Evolutionary conservation across 2,329 filamentous ascomycete species (phyloP).

Genomic region (Drechslerella stenobrocha): DNA sequence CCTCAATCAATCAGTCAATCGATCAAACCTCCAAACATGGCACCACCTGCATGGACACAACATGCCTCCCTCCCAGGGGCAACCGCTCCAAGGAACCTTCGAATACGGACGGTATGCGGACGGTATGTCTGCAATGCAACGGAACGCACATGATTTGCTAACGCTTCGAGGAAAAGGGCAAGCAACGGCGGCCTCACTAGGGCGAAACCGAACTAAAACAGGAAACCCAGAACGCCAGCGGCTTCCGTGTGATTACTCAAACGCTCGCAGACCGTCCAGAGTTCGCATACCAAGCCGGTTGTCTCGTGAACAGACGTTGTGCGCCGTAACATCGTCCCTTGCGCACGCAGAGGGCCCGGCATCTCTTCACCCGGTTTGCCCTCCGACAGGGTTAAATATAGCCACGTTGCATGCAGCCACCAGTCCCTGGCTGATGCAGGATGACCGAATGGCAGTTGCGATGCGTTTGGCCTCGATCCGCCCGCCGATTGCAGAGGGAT

Average conservation of each 20-base stretch:
- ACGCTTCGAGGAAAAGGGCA: background rate
- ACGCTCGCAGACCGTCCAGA: background rate
- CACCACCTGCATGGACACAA: background rate
- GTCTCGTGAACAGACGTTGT: background rate
- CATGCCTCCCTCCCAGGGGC: background rate
- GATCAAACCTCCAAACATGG: background rate
- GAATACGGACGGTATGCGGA: slow-evolving; percentile 7
- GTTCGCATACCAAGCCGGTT: background rate
- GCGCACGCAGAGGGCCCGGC: no score
- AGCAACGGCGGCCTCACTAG: background rate
- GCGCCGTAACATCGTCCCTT: background rate
- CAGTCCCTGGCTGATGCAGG: background rate
- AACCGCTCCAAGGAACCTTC: background rate
- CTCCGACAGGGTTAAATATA: slow-evolving; percentile 2
- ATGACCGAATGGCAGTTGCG: slow-evolving; percentile 4
- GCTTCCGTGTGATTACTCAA: slow-evolving; percentile 2
- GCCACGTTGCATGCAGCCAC: background rate
- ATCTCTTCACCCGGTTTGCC: background rate
- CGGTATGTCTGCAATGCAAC: slow-evolving; percentile 8
- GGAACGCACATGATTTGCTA: slow-evolving; percentile 5
- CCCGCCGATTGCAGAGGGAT: no score
- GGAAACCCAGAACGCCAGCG: background rate
- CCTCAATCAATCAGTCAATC: no score
- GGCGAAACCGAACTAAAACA: slow-evolving; percentile 1
- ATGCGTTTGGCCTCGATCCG: background rate